Base-by-base conservation (phyloP, 2,329 filamentous ascomycete species). In the Arthroderma sp. region DNA sequence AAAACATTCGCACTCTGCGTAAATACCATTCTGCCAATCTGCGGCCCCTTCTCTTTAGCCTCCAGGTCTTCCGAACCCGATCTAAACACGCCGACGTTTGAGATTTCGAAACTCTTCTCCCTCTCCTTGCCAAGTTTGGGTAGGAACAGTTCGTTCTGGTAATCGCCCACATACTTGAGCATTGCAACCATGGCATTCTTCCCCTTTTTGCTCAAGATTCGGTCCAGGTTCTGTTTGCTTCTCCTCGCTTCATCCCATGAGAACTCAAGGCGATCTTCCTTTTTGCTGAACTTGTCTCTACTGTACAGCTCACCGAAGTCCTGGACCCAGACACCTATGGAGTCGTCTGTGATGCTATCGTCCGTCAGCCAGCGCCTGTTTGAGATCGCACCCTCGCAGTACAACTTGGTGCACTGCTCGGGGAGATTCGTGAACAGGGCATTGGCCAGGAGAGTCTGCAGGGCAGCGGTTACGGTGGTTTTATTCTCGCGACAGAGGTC, bases 71-170 rank as follows among this genome's bases (percentile, higher is more conserved):
- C n/a, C 54, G 15, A 2, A n/a, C 25, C 31, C n/a, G 31, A 7
- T 13, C 62, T 62, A 49, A 73, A 66, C 1, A 71, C 63, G 0
- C 76, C 77, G 2, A 79, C 56, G 62, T 77, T 79, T 0, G 76
- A 77, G 6, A 79, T 57, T 60, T 79, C 76, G 21, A 72, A 75
- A 7, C 67, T 71, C 15, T 64, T 62, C 0, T 62, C 64, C 1
- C 77, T 66, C 2, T 67, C 62, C 44, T 71, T 70, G 2, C 75
- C 76, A 1, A 75, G 19, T 54, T 71, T 70, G 0, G 67, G 65
- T 2, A 63, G 56, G 43, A 75, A 71, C 11, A 72, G 65, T 0
- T 68, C 67, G 11, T 67, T 68, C 23, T 31, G 15, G 38, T 72
- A 70, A 55, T 77, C 63, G 11, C 66, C 63, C 0, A 77, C 72